Evolutionary conservation across 805 yeast genomes (phyloP).

Genomic region (Maudiozyma turicensis): DNA sequence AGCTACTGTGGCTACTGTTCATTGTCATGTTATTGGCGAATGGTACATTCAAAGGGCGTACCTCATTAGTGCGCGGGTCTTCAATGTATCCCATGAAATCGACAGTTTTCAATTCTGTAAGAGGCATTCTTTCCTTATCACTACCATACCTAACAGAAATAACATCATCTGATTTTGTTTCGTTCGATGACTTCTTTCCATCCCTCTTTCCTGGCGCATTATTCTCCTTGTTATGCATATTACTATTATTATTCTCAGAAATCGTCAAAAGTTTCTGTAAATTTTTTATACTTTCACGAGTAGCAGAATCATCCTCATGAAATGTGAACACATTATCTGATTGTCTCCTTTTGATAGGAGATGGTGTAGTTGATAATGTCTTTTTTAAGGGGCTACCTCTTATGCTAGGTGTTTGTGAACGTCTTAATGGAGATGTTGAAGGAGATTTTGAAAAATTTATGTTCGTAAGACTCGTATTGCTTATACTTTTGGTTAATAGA

Average conservation of each 20-base stretch:
- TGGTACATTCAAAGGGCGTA: neutral
- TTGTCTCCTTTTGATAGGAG: slow-evolving; percentile 1
- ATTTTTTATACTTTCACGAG: slow-evolving; percentile 10
- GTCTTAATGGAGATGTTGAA: slow-evolving; percentile 2
- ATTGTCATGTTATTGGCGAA: neutral
- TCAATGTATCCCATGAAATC: slow-evolving; percentile 15
- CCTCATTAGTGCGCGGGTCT: slow-evolving; percentile 5
- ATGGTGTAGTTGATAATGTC: slow-evolving; percentile 1
- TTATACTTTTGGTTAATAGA: neutral
- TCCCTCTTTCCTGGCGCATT: neutral
- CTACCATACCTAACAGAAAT: too few relatives aligned
- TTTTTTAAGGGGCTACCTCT: neutral
- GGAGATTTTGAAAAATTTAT: slow-evolving; percentile 1
- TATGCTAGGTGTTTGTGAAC: neutral
- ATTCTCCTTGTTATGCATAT: slow-evolving; percentile 9
- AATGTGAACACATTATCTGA: slow-evolving; percentile 8
- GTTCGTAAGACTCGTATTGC: neutral
- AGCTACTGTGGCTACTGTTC: neutral
- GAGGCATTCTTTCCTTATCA: slow-evolving; percentile 5
- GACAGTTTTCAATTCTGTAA: slow-evolving; percentile 12
- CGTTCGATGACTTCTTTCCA: neutral
- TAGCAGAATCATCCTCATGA: slow-evolving; percentile 17
- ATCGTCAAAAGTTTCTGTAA: slow-evolving; percentile 19
- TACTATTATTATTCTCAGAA: slow-evolving; percentile 6
- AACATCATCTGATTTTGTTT: neutral